Conservation (phyloP, 1,139 yeast genomes). For the Debaryomyces subglobosus region DNA sequence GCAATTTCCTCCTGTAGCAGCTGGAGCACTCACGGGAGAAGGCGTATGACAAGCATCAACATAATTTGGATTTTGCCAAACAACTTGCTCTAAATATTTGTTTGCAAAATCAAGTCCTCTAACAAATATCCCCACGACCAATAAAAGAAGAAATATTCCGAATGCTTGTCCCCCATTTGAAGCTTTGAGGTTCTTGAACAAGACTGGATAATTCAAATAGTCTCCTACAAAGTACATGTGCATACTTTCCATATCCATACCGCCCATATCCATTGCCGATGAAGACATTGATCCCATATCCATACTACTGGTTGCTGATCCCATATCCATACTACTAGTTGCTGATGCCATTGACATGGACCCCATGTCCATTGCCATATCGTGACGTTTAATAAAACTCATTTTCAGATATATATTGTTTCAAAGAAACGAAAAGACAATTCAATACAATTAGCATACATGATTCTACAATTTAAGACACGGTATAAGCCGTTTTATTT, state of each 20-base stretch:
- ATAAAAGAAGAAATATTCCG: slow-evolving; percentile 67
- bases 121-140: slow-evolving; percentile 58
- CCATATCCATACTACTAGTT: slow-evolving; percentile 17
- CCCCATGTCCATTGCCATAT: slow-evolving; percentile 14
- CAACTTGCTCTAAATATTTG: slow-evolving; percentile 66
- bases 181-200: slow-evolving; percentile 59
- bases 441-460: not conserved
- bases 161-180: slow-evolving; percentile 61
- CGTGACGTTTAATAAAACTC: slow-evolving; percentile 5
- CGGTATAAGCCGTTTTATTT: not conserved
- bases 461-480: not conserved
- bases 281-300: not conserved
- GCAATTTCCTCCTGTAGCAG: slow-evolving; percentile 11
- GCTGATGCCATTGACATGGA: slow-evolving; percentile 16
- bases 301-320: slow-evolving; percentile 15
- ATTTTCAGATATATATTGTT: not conserved
- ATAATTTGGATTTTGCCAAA: slow-evolving; percentile 52
- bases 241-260: slow-evolving; percentile 42
- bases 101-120: slow-evolving; percentile 61
- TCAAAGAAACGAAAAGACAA: not conserved
- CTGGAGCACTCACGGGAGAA: slow-evolving; percentile 15
- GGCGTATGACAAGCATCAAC: slow-evolving; percentile 16
- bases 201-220: slow-evolving; percentile 59
- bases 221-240: slow-evolving; percentile 57
- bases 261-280: slow-evolving; percentile 30